Base-by-base conservation (phyloP, 805 yeast genomes). In the Teunomyces barrocoloradensis region DNA sequence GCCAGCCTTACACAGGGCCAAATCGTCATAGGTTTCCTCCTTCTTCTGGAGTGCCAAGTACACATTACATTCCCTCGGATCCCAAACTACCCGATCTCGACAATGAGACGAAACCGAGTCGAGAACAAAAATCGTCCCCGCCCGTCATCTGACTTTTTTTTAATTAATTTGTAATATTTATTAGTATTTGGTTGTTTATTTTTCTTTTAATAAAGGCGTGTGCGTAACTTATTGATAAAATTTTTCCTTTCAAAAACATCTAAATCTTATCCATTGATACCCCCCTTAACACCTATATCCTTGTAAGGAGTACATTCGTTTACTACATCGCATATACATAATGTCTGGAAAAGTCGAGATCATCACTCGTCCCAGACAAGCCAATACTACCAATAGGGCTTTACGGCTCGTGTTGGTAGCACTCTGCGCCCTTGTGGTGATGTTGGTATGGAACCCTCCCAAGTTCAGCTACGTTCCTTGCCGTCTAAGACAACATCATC, bases 241-340 rank as follows among this genome's bases (percentile, higher is more conserved):
- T 20, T 35, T 35, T 35, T 35, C 38, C 13, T 35, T 18, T 18
- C 20, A 4, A 20, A 11, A 35, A 32, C 34, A 32, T 32, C 17
- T 32, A 32, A 32, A n/a, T 32, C 34, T 32, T 13, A 32, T 32
- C 34, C 23, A 20, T 20, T 35, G 23, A 17, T 20, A 6, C 38
- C 23, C 38, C 23, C 23, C 10, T 20, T n/a, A 32, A 13, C 18
- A 32, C 34, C 34, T 32, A 32, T 17, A 13, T 32, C 15, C 17
- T 32, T 5, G 34, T 32, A 35, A 13, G 38, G 38, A 35, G 38
- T 35, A 35, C 38, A 35, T 35, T 35, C 38, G 38, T 35, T 32
- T 13, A 32, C 34, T 13, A 32, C 17, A 32, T 13, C 15, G 13
- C 34, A 13, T 25, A 13, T 32, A 32, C 38, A 20, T 10, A 17